Evolutionary conservation across 768 basidiomycete species (phyloP).

Genomic region (Mycena albidolilacea): DNA sequence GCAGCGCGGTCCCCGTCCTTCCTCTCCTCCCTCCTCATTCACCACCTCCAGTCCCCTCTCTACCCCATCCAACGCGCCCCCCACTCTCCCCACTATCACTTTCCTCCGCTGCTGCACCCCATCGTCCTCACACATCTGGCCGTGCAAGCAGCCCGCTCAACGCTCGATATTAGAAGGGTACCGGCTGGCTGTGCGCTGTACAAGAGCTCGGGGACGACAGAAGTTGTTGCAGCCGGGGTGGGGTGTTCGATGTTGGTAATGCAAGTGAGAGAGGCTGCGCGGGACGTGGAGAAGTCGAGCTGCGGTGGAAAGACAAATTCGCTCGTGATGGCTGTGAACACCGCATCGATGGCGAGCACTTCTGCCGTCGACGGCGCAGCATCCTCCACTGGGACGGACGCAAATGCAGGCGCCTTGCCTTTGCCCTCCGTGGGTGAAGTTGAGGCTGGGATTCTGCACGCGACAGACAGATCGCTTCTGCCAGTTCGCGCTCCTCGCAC

Average conservation of each 20-base stretch:
- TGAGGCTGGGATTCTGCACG: slow-evolving; percentile 39
- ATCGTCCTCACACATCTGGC: slow-evolving; percentile 58
- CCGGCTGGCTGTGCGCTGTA: slow-evolving; percentile 73
- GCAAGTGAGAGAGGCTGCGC: slow-evolving; percentile 45
- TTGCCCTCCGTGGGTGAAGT: slow-evolving; percentile 41
- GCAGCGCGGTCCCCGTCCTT: too few relatives aligned
- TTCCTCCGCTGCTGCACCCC: too few relatives aligned
- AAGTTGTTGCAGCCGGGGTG: slow-evolving; percentile 1
- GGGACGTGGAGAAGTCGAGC: slow-evolving; percentile 59
- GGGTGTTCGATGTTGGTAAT: slow-evolving; percentile 21
- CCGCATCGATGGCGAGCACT: slow-evolving; percentile 57
- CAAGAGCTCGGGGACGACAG: slow-evolving; percentile 57
- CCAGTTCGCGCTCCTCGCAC: slow-evolving; percentile 55
- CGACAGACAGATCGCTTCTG: slow-evolving; percentile 56
- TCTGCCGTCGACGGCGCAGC: slow-evolving; percentile 54
- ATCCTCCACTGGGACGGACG: slow-evolving; percentile 44
- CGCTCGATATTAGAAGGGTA: slow-evolving; percentile 76
- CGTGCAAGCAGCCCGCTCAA: slow-evolving; percentile 67
- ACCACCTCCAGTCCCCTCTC: too few relatives aligned
- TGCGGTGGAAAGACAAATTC: slow-evolving; percentile 58
- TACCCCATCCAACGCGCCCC: too few relatives aligned
- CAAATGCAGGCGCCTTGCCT: slow-evolving; percentile 50
- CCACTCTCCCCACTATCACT: too few relatives aligned
- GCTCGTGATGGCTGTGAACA: slow-evolving; percentile 53
- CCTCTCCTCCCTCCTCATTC: too few relatives aligned